These are phyloP conservation scores for Boletus pseudo-olivaceus DNA, from an alignment of 768 basidiomycete species.

Conservation along the genomic window DNA sequence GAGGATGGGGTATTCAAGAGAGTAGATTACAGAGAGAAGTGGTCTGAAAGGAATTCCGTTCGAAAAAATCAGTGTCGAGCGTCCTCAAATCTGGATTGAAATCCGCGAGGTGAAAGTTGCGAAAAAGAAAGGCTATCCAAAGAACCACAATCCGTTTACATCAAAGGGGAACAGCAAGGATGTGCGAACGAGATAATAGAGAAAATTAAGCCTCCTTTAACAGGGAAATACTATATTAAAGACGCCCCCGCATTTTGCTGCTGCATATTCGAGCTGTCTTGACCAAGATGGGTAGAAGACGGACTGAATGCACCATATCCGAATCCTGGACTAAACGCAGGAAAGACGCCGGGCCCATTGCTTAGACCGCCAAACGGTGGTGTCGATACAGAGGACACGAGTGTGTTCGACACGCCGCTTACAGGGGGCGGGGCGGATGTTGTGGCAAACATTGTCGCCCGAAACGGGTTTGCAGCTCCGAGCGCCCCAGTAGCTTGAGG, in stretches of 20 bases:
- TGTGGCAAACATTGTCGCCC: conserved; percentile 54
- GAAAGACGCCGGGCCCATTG: conserved; percentile 1
- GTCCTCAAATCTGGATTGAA: conserved; percentile 6
- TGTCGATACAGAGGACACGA: conserved; percentile 24
- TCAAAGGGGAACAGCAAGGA: background rate
- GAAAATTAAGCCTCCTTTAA: conserved; percentile 5
- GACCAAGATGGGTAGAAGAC: conserved; percentile 19
- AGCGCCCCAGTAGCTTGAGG: conserved; percentile 58
- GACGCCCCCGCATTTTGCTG: conserved; percentile 46
- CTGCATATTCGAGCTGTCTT: conserved; percentile 23
- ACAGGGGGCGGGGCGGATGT: conserved; percentile 18
- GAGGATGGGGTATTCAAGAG: conserved; percentile 17
- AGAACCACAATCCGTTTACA: background rate
- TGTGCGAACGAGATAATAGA: background rate
- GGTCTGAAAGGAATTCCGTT: conserved; percentile 3
- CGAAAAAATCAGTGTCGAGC: conserved; percentile 4
- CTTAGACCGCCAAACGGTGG: conserved; percentile 24
- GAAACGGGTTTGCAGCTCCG: conserved; percentile 59
- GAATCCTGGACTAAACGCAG: conserved; percentile 14
- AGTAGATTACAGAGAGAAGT: conserved; percentile 22
- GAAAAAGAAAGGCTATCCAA: conserved; percentile 1
- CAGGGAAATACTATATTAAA: conserved; percentile 40
- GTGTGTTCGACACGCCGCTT: conserved; percentile 2
- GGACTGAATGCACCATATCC: conserved; percentile 23
- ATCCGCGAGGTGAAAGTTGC: conserved; percentile 6